Base-by-base conservation (phyloP, 805 yeast genomes). In the Citeromyces nyonsensis region DNA sequence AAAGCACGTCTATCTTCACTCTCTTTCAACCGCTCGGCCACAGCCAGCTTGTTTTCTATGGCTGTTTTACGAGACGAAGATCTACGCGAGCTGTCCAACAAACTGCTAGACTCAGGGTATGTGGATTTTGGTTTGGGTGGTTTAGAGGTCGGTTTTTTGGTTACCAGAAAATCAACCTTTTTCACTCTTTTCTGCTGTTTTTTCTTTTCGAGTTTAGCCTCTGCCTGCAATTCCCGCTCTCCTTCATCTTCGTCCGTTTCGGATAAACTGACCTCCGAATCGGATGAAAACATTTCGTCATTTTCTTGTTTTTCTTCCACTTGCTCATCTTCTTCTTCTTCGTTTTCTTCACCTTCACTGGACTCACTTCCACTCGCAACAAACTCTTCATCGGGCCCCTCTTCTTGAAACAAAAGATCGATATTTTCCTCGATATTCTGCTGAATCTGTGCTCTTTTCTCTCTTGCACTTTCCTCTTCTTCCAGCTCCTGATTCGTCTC, bases 61-160 rank as follows among this genome's bases (percentile, higher is more conserved):
- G 93, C 91, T 0, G 94, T 66, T 7, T 70, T 57, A 48, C 98
- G 69, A 11, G 83, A 69, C 0, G 94, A 81, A 1, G 78, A 69
- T 44, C 95, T 61, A 48, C 94, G 61, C 4, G 59, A 59, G 2
- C 59, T 51, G 10, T 61, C 52, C 13, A 34, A 25, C 13, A 34
- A 37, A 12, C 40, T 36, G 30, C 18, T 35, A 15, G 41, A 32
- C n/a, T n/a, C n/a, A n/a, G n/a, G n/a, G n/a, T n/a, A n/a, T n/a
- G 20, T 20, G 13, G 34, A 34, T 18, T 34, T 41, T 35, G 43
- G 46, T 38, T 57, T 59, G 3, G 64, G 45, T 38, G 59, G 40
- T 39, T 45, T 43, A 29, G 34, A 36, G 24, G 40, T 44, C 25
- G 33, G 39, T 9, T 8, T 26, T 22, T 29, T 34, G 12, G 29